Evolutionary conservation across 306 rosid genomes (phyloP).

Genomic region (Vicia villosa): DNA sequence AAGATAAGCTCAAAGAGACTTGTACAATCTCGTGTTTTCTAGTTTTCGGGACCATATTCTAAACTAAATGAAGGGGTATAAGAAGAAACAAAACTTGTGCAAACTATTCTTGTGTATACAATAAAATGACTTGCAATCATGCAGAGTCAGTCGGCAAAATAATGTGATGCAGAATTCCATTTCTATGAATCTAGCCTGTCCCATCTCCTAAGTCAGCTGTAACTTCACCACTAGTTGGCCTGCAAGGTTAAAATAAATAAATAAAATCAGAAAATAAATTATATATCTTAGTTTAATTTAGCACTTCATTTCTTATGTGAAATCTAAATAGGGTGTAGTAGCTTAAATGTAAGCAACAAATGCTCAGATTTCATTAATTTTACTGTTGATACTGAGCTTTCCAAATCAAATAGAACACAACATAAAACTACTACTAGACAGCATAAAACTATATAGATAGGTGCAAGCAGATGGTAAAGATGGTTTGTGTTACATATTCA

Average conservation of each 20-base stretch:
- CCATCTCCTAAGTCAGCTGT: conserved; percentile 22
- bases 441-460: too few relatives aligned
- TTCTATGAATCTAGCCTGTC: conserved; percentile 33
- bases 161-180: conserved; percentile 23
- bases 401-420: too few relatives aligned
- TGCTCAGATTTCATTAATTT: too few relatives aligned
- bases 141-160: conserved; percentile 3
- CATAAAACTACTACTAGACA: too few relatives aligned
- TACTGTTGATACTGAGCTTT: too few relatives aligned
- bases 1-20: not conserved
- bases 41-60: too few relatives aligned
- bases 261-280: conserved; percentile 3
- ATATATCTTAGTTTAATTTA: too few relatives aligned
- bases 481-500: too few relatives aligned
- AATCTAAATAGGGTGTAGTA: too few relatives aligned
- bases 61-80: conserved; percentile 25
- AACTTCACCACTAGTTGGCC: conserved; percentile 61
- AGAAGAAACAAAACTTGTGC: conserved; percentile 5
- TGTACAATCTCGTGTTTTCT: not conserved
- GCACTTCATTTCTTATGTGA: too few relatives aligned
- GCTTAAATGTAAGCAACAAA: too few relatives aligned
- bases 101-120: conserved; percentile 21
- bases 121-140: conserved; percentile 35
- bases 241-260: conserved; percentile 39
- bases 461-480: too few relatives aligned